phyloP scores from a whole-genome alignment of 2,329 filamentous ascomycete species.

The Hypoxylon rubiginosum region DNA sequence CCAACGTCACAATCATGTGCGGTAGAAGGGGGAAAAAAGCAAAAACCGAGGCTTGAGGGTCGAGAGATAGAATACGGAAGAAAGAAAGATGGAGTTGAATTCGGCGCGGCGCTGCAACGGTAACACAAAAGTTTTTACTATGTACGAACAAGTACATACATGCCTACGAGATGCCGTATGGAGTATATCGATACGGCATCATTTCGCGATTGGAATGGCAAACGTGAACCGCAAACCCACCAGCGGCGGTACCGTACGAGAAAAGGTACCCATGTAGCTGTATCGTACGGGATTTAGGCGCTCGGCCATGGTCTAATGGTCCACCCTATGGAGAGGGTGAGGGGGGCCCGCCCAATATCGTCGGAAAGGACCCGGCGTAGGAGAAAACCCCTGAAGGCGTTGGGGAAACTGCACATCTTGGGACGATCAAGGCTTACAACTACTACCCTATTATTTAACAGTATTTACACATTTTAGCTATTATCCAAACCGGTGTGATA shows the following conservation, averaged over 20 bases:
- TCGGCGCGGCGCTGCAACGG: constrained; percentile 14
- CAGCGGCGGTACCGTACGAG: neutral
- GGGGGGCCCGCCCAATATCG: constrained; percentile 11
- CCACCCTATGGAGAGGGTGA: too few species aligned
- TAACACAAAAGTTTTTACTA: neutral
- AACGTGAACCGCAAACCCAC: neutral
- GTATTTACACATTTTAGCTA: neutral
- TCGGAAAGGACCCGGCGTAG: constrained; percentile 10
- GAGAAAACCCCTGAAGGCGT: constrained; percentile 1
- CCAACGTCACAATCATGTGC: constrained; percentile 29
- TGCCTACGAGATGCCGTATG: too few species aligned
- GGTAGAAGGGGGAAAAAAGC: constrained; percentile 14
- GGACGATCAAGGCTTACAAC: neutral
- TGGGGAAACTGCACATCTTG: neutral
- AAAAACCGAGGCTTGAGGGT: neutral
- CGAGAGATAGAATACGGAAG: neutral
- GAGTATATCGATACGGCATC: neutral
- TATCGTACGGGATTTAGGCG: neutral
- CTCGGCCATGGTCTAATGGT: too few species aligned
- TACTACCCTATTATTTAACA: neutral
- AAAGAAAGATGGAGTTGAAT: constrained; percentile 1
- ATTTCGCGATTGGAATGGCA: neutral
- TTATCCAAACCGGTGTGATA: neutral
- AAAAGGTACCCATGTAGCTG: neutral
- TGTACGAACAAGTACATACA: neutral